These are phyloP conservation scores for Trichoderma hamatum DNA, from an alignment of 2,329 filamentous ascomycete species.

Conservation along the genomic window DNA sequence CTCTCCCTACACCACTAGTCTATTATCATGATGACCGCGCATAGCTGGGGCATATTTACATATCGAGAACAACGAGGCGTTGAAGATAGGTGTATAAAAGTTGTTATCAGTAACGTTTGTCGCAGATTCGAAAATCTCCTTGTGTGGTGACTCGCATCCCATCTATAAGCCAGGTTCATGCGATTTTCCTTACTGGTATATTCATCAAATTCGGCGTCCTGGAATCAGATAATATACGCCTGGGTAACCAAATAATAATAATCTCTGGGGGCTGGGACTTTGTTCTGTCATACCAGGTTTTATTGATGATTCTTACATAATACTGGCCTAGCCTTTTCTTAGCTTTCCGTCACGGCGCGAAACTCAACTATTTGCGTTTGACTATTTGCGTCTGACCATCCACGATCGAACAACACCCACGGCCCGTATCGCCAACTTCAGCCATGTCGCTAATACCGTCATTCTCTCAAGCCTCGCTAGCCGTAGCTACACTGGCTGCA, in stretches of 20 bases:
- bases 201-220: background rate
- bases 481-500: background rate
- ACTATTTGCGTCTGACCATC: too few relatives aligned
- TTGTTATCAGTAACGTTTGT: background rate
- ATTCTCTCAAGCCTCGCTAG: background rate
- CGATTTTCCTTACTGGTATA: background rate
- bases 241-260: background rate
- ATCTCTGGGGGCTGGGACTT: background rate
- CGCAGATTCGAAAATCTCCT: background rate
- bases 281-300: background rate
- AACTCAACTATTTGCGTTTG: background rate
- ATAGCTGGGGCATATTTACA: background rate
- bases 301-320: background rate
- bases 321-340: background rate
- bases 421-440: background rate
- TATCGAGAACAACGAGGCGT: background rate
- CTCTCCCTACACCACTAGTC: background rate
- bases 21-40: background rate
- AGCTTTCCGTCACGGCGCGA: background rate
- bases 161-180: background rate
- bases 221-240: background rate
- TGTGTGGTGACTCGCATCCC: background rate
- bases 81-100: background rate
- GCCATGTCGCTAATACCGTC: background rate
- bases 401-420: background rate